A percentile compares a stretch with the other conserved stretches of the same genome.
Conservation (phyloP, 1,139 yeast species). For the Blastobotrys illinoisensis region DNA sequence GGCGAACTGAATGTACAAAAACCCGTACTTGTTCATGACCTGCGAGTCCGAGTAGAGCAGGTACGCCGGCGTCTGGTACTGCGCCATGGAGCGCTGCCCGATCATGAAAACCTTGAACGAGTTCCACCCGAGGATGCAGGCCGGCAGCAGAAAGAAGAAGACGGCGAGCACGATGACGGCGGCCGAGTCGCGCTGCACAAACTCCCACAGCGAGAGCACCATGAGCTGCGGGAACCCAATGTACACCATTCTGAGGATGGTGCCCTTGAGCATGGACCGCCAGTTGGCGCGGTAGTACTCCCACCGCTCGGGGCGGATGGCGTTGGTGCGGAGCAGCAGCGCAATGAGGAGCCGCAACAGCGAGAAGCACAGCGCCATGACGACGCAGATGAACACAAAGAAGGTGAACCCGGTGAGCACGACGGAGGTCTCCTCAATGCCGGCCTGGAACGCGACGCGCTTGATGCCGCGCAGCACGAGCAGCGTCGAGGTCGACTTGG, state of each 20-base stretch:
- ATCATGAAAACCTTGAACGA: conserved; percentile 58
- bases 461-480: conserved; percentile 80
- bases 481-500: conserved; percentile 25
- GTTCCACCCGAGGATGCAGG: conserved; percentile 65
- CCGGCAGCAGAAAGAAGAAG: conserved; percentile 53
- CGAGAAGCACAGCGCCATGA: conserved; percentile 25
- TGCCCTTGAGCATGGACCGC: conserved; percentile 78
- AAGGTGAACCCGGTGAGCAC: conserved; percentile 85
- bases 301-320: conserved; percentile 33
- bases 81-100: conserved; percentile 65
- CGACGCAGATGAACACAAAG: conserved; percentile 58
- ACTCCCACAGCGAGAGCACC: conserved; percentile 83
- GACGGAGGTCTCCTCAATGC: conserved; percentile 75
- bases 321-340: conserved; percentile 15
- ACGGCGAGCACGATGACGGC: conserved; percentile 81
- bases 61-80: conserved; percentile 86
- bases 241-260: conserved; percentile 66
- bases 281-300: conserved; percentile 64
- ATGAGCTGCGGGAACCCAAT: conserved; percentile 62
- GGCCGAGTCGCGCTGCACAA: conserved; percentile 75
- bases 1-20: conserved; percentile 81
- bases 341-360: conserved; percentile 20
- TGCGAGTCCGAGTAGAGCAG: conserved; percentile 76
- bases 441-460: conserved; percentile 82
- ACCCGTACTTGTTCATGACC: conserved; percentile 82